phyloP scores from a whole-genome alignment of 306 rosid genomes.

The Herpetospermum pedunculosum region DNA sequence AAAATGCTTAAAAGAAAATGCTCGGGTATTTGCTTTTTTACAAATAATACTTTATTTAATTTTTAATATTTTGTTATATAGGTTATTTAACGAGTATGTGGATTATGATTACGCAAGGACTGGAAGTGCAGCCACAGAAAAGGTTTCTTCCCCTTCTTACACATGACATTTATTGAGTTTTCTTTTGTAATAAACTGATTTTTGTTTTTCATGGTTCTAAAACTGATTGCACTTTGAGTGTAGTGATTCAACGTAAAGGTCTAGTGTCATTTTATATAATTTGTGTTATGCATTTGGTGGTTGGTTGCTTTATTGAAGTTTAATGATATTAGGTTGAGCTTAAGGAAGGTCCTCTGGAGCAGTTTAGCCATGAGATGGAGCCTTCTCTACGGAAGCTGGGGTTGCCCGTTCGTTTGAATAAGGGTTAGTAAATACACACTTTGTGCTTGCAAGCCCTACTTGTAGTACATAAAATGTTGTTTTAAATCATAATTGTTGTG shows the following conservation, averaged over 20 bases:
- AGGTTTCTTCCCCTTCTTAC: constrained; percentile 23
- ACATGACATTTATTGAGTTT: neutral
- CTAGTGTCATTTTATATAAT: neutral
- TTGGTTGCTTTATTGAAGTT: neutral
- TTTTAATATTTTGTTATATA: constrained; percentile 14
- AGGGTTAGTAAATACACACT: constrained; percentile 31
- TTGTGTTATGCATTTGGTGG: neutral
- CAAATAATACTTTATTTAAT: neutral
- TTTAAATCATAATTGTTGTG: neutral
- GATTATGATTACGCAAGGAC: constrained; percentile 86
- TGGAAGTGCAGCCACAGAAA: constrained; percentile 62
- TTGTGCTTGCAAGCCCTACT: neutral
- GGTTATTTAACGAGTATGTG: constrained; percentile 67
- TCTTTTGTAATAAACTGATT: neutral
- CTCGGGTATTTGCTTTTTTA: neutral
- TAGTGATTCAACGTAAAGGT: neutral
- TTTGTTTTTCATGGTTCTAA: neutral
- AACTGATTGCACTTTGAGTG: neutral
- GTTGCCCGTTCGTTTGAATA: constrained; percentile 90
- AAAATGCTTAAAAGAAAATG: neutral
- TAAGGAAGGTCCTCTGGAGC: constrained; percentile 87
- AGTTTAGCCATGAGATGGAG: constrained; percentile 94
- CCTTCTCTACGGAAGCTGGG: constrained; percentile 92
- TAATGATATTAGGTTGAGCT: constrained; percentile 59
- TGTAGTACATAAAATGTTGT: neutral